phyloP scores from a whole-genome alignment of 495 filamentous ascomycete genomes.

The Hypoxylon trugodes region DNA sequence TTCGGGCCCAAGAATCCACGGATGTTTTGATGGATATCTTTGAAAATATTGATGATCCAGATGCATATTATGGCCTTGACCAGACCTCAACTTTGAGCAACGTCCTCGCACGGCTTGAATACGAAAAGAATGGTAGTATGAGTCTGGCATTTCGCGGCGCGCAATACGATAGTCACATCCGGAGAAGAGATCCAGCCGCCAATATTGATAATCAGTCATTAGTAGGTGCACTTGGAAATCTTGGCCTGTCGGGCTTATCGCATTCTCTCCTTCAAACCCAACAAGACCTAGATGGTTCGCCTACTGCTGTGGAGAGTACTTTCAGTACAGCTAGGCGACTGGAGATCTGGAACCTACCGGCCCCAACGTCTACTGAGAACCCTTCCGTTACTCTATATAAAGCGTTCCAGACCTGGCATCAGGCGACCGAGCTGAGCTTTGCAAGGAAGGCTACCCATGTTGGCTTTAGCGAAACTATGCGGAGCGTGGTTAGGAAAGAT shows the following conservation, averaged over 20 bases:
- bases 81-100: conserved; percentile 77
- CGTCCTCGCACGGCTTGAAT: conserved; percentile 85
- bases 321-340: conserved; percentile 85
- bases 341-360: conserved; percentile 91
- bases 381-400: conserved; percentile 77
- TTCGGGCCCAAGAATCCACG: conserved; percentile 65
- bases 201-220: conserved; percentile 58
- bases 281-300: conserved; percentile 61
- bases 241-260: conserved; percentile 77
- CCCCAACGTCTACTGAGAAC: conserved; percentile 66
- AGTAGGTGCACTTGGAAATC: conserved; percentile 68
- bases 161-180: conserved; percentile 86
- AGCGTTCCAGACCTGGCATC: conserved; percentile 80
- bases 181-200: conserved; percentile 53
- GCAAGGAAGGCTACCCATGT: conserved; percentile 65
- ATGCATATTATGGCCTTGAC: conserved; percentile 93
- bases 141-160: conserved; percentile 91
- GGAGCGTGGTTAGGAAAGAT: conserved; percentile 60
- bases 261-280: conserved; percentile 74
- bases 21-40: conserved; percentile 82
- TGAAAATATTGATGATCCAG: conserved; percentile 91
- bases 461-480: conserved; percentile 71
- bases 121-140: conserved; percentile 87
- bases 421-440: conserved; percentile 61
- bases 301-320: conserved; percentile 70